Evolutionary conservation across 2,329 filamentous ascomycete species (phyloP).

Genomic region (Ophiocordyceps camponoti-floridani): DNA sequence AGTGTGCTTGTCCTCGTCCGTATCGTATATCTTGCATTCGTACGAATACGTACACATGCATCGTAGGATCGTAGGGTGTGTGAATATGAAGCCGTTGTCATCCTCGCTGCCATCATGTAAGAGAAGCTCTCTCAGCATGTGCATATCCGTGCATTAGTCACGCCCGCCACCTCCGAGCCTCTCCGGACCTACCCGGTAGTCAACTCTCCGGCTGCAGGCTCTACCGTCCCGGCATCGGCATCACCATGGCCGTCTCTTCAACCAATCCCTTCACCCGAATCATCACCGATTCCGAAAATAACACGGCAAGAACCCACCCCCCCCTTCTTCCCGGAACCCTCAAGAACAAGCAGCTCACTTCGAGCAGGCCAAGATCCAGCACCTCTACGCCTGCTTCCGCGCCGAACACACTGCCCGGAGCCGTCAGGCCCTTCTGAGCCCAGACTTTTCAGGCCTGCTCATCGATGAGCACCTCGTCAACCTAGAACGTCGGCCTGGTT

Average conservation of each 20-base stretch:
- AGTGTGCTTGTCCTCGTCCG: not conserved
- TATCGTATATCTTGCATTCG: too few relatives aligned
- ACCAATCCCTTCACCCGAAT: slow-evolving; percentile 64
- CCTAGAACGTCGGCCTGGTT: slow-evolving; percentile 51
- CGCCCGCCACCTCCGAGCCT: too few relatives aligned
- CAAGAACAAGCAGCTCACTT: not conserved
- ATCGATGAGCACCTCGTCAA: slow-evolving; percentile 61
- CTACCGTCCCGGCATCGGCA: slow-evolving; percentile 6
- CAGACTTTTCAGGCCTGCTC: slow-evolving; percentile 50
- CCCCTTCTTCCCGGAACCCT: not conserved
- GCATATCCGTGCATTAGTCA: too few relatives aligned
- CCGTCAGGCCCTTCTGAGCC: slow-evolving; percentile 50
- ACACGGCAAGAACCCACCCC: slow-evolving; percentile 35
- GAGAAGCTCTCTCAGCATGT: too few relatives aligned
- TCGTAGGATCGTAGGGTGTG: too few relatives aligned
- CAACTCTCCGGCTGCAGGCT: not conserved
- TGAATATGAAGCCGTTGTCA: too few relatives aligned
- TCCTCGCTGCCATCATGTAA: too few relatives aligned
- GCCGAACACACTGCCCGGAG: slow-evolving; percentile 60
- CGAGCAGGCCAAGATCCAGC: slow-evolving; percentile 45
- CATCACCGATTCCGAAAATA: slow-evolving; percentile 46
- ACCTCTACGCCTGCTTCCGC: slow-evolving; percentile 57
- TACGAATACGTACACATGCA: too few relatives aligned
- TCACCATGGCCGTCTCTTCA: slow-evolving; percentile 27
- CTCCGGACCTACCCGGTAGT: too few relatives aligned